Evolutionary conservation across 2,329 filamentous ascomycete genomes (phyloP).

Genomic region (Verticillium nonalfalfae): DNA sequence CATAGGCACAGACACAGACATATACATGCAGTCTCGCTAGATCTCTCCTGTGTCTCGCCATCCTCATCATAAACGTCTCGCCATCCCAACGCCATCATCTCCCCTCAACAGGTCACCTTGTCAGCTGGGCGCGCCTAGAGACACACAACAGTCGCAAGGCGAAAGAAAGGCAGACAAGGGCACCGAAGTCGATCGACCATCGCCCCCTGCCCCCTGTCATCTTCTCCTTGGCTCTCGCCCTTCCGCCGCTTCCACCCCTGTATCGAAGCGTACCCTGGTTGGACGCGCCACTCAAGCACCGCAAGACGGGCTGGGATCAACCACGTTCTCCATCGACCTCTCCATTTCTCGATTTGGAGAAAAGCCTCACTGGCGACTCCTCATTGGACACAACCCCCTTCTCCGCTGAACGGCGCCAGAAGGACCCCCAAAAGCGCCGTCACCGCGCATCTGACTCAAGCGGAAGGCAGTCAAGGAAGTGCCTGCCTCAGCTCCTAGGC

Average conservation of each 20-base stretch:
- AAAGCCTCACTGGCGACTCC: not conserved
- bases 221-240: not conserved
- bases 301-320: not conserved
- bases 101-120: not conserved
- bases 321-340: not conserved
- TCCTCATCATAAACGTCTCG: not conserved
- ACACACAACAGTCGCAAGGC: not conserved
- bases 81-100: not conserved
- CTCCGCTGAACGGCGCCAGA: not conserved
- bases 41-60: not conserved
- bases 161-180: not conserved
- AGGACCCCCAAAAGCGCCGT: not conserved
- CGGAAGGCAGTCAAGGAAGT: not conserved
- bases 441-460: not conserved
- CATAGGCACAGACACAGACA: too few species aligned
- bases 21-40: too few species aligned
- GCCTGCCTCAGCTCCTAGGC: not conserved
- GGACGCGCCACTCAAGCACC: not conserved
- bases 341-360: not conserved
- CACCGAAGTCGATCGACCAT: not conserved
- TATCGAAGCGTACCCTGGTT: not conserved
- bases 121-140: not conserved
- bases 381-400: not conserved
- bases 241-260: not conserved
- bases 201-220: not conserved